Evolutionary conservation across 306 rosid species (phyloP), one percentile per base, ranked within the genome.

Genomic region (Quercus cerris): DNA sequence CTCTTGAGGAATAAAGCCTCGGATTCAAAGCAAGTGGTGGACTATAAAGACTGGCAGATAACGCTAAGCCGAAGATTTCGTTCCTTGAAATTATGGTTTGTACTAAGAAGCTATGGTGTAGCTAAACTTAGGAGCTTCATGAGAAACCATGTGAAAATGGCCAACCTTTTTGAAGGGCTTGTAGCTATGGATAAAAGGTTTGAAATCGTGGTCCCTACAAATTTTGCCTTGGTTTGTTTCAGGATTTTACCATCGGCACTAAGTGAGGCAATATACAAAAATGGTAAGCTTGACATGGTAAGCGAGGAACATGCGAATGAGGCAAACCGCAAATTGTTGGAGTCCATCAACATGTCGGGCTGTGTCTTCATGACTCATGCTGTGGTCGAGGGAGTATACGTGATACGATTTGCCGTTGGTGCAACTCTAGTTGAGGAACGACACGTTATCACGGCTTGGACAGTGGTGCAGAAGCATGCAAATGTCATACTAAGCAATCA

Each of bases 371-470:
- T 90, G 90, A 83, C 83, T 31, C 90, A 83, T 67, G 59, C 87
- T 4, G 67, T 75, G 11, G 80, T 88, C 44, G 88, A 55, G 41
- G 87, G 83, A 9, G 54, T 76, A 20, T 87, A 74, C 31, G 62
- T 78, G 17, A 62, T 88, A 3, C 73, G 94, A 11, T 90, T 79
- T 73, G 86, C 88, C 0, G 69, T 88, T 20, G 94, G 92, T 41
- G 83, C 84, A 4, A 83, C 89, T 11, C 67, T 90, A 17, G 80
- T 87, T 1, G 87, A 86, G 59, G 94, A 90, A 22, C 61, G 59
- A 1, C 90, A 90, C 35, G 82, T 88, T n/a, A 4, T 67, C 6
- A 80, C 30, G 75, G 84, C 89, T 0, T 88, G 89, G 89, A 87
- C 81, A 28, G 74, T 75, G 81, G 89, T 88, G 25, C 89, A 90